phyloP scores from a whole-genome alignment of 306 rosid species.

The Comarum palustre region DNA sequence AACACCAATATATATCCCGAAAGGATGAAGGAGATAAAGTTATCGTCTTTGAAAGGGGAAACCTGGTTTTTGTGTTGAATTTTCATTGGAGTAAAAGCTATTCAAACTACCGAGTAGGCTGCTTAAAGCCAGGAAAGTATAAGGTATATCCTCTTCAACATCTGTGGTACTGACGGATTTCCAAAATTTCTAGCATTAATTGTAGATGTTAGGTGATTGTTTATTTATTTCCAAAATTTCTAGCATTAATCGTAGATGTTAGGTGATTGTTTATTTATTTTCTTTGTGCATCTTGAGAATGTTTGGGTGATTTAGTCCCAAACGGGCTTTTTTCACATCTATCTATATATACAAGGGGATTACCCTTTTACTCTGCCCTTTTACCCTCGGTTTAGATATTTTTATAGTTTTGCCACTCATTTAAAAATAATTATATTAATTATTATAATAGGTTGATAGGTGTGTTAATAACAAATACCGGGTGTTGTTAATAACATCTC shows the following conservation, averaged over 20 bases:
- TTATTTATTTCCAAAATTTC: not conserved
- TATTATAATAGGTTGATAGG: too few species aligned
- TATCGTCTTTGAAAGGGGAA: conserved; percentile 75
- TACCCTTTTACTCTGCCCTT: too few species aligned
- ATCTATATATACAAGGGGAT: too few species aligned
- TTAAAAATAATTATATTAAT: too few species aligned
- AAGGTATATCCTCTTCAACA: conserved; percentile 46
- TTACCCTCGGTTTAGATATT: too few species aligned
- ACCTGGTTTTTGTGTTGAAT: conserved; percentile 86
- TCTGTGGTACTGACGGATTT: not conserved
- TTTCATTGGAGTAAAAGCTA: conserved; percentile 91
- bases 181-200: not conserved
- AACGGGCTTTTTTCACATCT: too few species aligned
- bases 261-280: not conserved
- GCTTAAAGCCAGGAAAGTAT: conserved; percentile 82
- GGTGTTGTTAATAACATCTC: too few species aligned
- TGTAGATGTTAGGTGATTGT: not conserved
- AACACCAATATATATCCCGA: conserved; percentile 78
- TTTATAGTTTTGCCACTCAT: too few species aligned
- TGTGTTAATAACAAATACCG: too few species aligned
- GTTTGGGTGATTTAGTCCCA: too few species aligned
- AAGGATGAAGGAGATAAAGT: conserved; percentile 71
- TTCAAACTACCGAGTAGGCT: conserved; percentile 77
- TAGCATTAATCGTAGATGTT: not conserved
- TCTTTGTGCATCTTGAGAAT: conserved; percentile 2